These are phyloP conservation scores for Mycosphaerella sp. DNA, from an alignment of 2,329 filamentous ascomycete species.

Conservation along the genomic window DNA sequence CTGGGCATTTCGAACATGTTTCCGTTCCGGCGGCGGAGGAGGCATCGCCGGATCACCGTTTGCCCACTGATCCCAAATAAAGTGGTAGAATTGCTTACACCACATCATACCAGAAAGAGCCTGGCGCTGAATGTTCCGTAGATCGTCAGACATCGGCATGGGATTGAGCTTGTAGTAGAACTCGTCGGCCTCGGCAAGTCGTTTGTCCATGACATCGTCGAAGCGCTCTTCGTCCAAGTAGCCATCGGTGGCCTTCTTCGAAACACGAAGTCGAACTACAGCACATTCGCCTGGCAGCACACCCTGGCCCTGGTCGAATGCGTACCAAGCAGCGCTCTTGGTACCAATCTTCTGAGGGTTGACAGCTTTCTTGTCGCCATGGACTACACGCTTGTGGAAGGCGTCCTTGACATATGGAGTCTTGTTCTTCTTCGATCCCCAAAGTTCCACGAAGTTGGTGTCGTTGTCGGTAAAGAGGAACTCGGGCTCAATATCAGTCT, in stretches of 20 bases:
- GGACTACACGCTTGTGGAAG: conserved; percentile 82
- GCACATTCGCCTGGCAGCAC: conserved; percentile 88
- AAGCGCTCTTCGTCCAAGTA: conserved; percentile 91
- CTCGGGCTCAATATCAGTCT: conserved; percentile 76
- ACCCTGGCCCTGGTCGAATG: conserved; percentile 82
- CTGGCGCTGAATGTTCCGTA: conserved; percentile 91
- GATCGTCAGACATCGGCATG: conserved; percentile 84
- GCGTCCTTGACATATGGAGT: conserved; percentile 89
- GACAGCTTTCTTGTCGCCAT: conserved; percentile 70
- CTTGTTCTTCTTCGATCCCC: conserved; percentile 64
- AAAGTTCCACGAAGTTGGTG: conserved; percentile 75
- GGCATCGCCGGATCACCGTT: conserved; percentile 87
- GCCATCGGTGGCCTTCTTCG: conserved; percentile 59
- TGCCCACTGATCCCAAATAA: conserved; percentile 97
- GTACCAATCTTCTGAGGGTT: conserved; percentile 78
- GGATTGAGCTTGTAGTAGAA: conserved; percentile 94
- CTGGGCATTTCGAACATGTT: conserved; percentile 73
- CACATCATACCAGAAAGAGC: conserved; percentile 97
- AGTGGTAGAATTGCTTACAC: conserved; percentile 96
- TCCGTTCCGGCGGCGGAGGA: conserved; percentile 73
- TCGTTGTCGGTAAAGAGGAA: conserved; percentile 95
- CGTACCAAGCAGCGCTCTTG: conserved; percentile 86
- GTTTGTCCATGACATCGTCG: conserved; percentile 81
- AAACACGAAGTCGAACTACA: conserved; percentile 86
- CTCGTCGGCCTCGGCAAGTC: conserved; percentile 85